Conservation (phyloP, 2,329 filamentous ascomycete species). For the Colletotrichum godetiae region DNA sequence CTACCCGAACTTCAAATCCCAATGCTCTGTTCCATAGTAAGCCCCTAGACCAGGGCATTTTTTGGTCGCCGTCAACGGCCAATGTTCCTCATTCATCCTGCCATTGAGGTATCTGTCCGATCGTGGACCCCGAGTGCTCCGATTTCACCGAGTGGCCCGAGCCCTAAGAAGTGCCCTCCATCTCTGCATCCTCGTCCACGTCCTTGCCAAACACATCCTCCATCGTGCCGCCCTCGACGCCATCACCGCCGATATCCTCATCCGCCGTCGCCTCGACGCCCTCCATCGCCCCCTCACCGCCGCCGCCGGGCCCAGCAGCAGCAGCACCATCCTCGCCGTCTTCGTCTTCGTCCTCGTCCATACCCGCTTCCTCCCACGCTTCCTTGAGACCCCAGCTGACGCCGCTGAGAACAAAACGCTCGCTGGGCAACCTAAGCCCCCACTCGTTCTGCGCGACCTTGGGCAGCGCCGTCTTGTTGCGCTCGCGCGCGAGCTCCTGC, state of each 20-base stretch:
- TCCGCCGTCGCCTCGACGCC: conserved; percentile 53
- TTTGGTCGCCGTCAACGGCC: background rate
- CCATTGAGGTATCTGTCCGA: background rate
- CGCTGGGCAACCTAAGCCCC: conserved; percentile 74
- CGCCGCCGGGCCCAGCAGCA: conserved; percentile 47
- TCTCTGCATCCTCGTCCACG: conserved; percentile 67
- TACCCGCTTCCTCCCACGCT: conserved; percentile 62
- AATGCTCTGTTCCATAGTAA: background rate
- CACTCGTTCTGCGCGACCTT: conserved; percentile 73
- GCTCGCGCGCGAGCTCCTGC: conserved; percentile 77
- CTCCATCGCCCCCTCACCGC: conserved; percentile 59
- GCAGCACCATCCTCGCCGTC: conserved; percentile 54
- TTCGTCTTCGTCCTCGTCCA: conserved; percentile 54
- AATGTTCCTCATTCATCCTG: background rate
- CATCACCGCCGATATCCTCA: conserved; percentile 58
- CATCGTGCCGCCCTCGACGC: conserved; percentile 60
- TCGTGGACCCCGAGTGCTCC: background rate
- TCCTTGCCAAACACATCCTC: conserved; percentile 68
- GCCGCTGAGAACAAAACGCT: conserved; percentile 76
- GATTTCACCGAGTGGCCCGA: background rate
- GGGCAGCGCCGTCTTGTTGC: conserved; percentile 75
- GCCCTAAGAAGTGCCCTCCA: conserved; percentile 33
- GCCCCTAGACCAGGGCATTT: background rate
- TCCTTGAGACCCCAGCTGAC: conserved; percentile 73
- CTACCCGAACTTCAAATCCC: background rate